Base-by-base conservation (phyloP, 2,329 filamentous ascomycete species). In the Aspergillus ibericus region DNA sequence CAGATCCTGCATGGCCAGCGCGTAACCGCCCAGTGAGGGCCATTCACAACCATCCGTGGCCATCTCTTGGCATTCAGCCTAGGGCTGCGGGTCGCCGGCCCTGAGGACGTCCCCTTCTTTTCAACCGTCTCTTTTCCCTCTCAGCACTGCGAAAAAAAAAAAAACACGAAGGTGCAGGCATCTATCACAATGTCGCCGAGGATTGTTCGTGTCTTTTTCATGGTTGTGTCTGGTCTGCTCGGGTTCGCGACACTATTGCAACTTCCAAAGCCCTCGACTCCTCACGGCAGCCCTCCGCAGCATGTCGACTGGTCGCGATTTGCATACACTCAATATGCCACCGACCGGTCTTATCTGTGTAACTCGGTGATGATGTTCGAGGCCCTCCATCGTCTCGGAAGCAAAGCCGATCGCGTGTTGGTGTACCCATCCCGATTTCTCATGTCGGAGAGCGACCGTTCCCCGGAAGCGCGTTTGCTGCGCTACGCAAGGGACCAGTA, bases 251-350 rank as follows among this genome's bases (percentile, higher is more conserved):
- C 44, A 7, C 18, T 48, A 12, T 48, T 10, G 16, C 44, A 16
- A 29, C 44, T 48, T 29, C 25, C 44, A 48, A 48, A 4, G n/a
- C 9, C n/a, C 15, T n/a, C 8, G n/a, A 32, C n/a, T 8, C 25
- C 6, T 3, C 25, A 3, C 3, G 15, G 5, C 13, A 1, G 12
- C 29, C 9, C n/a, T 32, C 25, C 44, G 27, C n/a, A 27, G 44
- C 44, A 16, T 10, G 8, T 48, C 13, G 35, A 52, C 49, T 52
- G 49, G 34, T n/a, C 50, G 34, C 55, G 48, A 9, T 57, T 52
- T 51, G 72, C 72, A 18, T 74, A 74, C 51, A 64, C 61, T 2
- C 71, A 71, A 58, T 74, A 72, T 62, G 70, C 61, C n/a, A 74
- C 72, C 16, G 58, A 68, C 54, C 61, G 27, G 15, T 54, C 56